Base-by-base conservation (phyloP, 1,284 basidiomycete genomes). In the Pseudozyma hubeiensis region DNA sequence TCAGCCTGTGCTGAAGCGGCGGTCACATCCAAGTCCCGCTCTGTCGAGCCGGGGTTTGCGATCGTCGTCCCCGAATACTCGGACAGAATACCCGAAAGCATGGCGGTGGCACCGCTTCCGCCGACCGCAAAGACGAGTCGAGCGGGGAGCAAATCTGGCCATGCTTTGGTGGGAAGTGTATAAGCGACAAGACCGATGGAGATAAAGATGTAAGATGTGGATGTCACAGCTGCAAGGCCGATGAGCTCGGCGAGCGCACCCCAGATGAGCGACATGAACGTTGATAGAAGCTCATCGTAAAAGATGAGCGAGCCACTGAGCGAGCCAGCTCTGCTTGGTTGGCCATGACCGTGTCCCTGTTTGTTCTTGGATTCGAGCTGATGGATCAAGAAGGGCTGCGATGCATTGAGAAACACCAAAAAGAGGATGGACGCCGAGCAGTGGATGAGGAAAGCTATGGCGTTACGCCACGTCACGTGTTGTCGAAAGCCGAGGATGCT, bases 231-330 rank as follows among this genome's bases (percentile, higher is more conserved):
- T 24, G 57, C 56, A 6, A 69, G 55, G 4, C 75, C 75, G 17
- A 58, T 16, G 16, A 78, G 50, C 58, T 79, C 77, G 7, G 72
- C 72, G 1, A 67, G 48, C 2, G 75, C 68, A 6, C 77, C 77
- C 77, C 77, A 79, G 29, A 79, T 44, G 14, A 78, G 67, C 9
- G 70, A 75, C 13, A 53, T 56, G 31, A 74, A 53, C 2, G 70
- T 65, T 29, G 74, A 76, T n/a, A 76, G 64, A 6, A 76, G 68
- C 52, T 79, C 77, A 52, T 79, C 77, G 39, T 67, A 71, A 40
- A 79, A 78, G 51, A 76, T 69, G 30, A 79, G 64, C 7, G 77
- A 76, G 48, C 77, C 77, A 29, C 76, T 78, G 39, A 79, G 66
- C 24, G 71, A 66, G 34, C 77, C 77, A n/a, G 68, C 58, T 48